A percentile compares a stretch with the other conserved stretches of the same genome.
phyloP scores from a whole-genome alignment of 1,284 basidiomycete genomes.

The Cutaneotrichosporon cavernicola region DNA sequence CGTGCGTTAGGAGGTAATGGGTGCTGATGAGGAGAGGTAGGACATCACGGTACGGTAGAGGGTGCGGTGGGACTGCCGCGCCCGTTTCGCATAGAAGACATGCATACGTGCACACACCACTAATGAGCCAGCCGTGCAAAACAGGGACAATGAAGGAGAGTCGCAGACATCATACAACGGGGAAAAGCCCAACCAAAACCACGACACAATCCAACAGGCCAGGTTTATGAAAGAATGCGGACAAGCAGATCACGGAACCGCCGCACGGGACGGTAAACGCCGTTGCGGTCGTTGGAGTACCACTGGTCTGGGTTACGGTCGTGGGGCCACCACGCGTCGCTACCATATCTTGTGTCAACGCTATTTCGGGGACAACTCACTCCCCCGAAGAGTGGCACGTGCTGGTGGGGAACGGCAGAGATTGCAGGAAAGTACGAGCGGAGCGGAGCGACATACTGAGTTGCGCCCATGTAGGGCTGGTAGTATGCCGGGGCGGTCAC shows the following conservation, averaged over 20 bases:
- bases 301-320: background rate
- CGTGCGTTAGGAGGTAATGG: slow-evolving; percentile 8
- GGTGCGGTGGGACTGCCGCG: background rate
- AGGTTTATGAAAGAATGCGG: background rate
- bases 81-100: slow-evolving; percentile 6
- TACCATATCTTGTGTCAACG: background rate
- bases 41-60: slow-evolving; percentile 7
- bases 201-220: background rate
- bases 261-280: background rate
- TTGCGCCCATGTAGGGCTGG: background rate
- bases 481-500: background rate
- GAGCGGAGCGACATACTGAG: background rate
- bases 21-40: slow-evolving; percentile 4
- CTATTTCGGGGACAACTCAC: background rate
- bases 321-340: background rate
- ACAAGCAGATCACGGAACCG: background rate
- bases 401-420: background rate
- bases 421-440: background rate
- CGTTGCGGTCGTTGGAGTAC: background rate
- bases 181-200: background rate
- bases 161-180: background rate
- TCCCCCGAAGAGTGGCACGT: background rate
- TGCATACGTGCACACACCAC: slow-evolving; percentile 11
- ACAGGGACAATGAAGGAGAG: background rate
- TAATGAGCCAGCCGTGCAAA: background rate